These are phyloP conservation scores for Favolaschia claudopus DNA, from an alignment of 768 basidiomycete species.

Conservation along the genomic window DNA sequence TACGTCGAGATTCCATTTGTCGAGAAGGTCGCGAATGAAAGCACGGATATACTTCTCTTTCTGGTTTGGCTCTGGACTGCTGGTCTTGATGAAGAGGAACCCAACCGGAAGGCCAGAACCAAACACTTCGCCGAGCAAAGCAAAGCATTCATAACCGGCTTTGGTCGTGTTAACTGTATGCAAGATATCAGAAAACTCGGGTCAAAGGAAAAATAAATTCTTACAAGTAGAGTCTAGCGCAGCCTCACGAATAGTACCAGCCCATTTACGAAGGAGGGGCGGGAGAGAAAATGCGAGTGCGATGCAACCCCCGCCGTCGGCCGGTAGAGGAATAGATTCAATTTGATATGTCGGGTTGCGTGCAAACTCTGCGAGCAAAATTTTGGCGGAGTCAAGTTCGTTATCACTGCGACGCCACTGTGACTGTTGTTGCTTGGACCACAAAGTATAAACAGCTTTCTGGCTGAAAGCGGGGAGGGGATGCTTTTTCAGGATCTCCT, in stretches of 20 bases:
- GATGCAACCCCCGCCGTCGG: neutral
- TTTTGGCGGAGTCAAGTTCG: slow-evolving; percentile 27
- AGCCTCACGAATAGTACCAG: slow-evolving; percentile 24
- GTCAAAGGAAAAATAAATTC: neutral
- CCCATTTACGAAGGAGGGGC: slow-evolving; percentile 24
- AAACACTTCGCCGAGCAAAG: slow-evolving; percentile 29
- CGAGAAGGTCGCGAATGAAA: slow-evolving; percentile 25
- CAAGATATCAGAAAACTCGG: neutral
- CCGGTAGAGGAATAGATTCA: slow-evolving; percentile 2
- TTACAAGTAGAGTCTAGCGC: slow-evolving; percentile 32
- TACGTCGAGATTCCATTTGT: slow-evolving; percentile 16
- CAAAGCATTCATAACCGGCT: slow-evolving; percentile 29
- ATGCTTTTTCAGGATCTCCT: slow-evolving; percentile 17
- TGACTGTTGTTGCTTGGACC: slow-evolving; percentile 7
- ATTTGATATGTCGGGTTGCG: neutral
- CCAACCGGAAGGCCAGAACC: slow-evolving; percentile 34
- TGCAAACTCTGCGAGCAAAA: slow-evolving; percentile 14
- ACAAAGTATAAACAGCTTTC: slow-evolving; percentile 20
- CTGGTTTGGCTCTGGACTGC: slow-evolving; percentile 11
- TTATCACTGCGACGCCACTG: slow-evolving; percentile 24
- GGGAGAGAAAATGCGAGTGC: slow-evolving; percentile 14
- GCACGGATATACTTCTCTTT: slow-evolving; percentile 23
- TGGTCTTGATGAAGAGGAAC: slow-evolving; percentile 19
- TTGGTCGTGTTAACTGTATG: slow-evolving; percentile 26
- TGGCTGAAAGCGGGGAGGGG: slow-evolving; percentile 17